Percentiles rank a stretch among this genome's conserved stretches.
Evolutionary conservation across 345 rosid species (phyloP).

Genomic region (Eucalyptus rudis): DNA sequence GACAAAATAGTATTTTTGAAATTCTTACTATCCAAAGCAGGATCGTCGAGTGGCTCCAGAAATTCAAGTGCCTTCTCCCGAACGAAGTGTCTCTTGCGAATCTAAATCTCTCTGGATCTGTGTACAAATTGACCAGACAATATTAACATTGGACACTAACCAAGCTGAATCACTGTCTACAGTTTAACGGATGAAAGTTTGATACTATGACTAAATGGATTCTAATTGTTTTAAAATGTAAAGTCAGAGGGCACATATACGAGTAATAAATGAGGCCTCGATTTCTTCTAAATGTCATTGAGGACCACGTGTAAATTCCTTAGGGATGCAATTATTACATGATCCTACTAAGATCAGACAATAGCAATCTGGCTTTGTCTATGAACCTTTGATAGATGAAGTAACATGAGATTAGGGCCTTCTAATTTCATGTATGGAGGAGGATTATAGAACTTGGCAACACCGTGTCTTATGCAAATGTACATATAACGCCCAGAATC

Average conservation of each 20-base stretch:
- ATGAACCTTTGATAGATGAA: neutral
- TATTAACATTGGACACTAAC: neutral
- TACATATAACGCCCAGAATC: neutral
- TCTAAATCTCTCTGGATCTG: conserved; percentile 26
- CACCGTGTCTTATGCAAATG: neutral
- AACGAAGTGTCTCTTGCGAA: conserved; percentile 28
- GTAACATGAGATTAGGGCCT: neutral
- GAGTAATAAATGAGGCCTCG: neutral
- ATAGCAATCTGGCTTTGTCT: neutral
- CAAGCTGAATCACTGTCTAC: neutral
- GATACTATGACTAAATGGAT: neutral
- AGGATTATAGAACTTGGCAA: neutral
- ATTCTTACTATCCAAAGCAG: conserved; percentile 17
- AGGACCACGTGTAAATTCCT: neutral
- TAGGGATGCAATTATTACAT: neutral
- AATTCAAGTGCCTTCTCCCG: conserved; percentile 18
- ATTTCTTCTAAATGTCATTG: neutral
- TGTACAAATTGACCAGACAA: neutral
- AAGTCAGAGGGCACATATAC: neutral
- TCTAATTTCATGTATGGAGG: neutral
- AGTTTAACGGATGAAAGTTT: neutral
- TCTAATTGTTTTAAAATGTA: neutral
- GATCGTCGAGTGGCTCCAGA: conserved; percentile 15
- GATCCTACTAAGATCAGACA: neutral
- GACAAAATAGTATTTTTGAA: neutral